Percentiles rank a stretch among this genome's conserved stretches.
Evolutionary conservation across 2,329 filamentous ascomycete genomes (phyloP).

Genomic region (Alternaria viburni): DNA sequence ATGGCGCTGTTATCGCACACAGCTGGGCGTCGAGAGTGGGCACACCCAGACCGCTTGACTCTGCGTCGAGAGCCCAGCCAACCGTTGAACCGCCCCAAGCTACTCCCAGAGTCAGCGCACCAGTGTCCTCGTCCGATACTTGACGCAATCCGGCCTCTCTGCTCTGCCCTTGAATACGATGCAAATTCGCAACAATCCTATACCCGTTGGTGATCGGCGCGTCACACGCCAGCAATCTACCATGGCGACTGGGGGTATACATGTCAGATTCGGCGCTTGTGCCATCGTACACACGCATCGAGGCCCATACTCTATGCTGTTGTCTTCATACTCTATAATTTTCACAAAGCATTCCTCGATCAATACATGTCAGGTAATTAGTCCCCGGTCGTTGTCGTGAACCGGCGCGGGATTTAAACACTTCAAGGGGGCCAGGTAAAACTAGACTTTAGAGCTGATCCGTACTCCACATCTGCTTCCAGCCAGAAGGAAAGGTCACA

Average conservation of each 20-base stretch:
- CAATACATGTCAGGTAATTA: not conserved
- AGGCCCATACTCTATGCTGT: not conserved
- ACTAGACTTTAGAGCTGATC: not conserved
- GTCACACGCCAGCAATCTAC: slow-evolving; percentile 6
- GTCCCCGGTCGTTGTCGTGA: not conserved
- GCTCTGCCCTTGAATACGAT: not conserved
- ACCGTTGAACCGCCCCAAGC: slow-evolving; percentile 11
- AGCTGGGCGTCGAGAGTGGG: slow-evolving; percentile 16
- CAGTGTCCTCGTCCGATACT: not conserved
- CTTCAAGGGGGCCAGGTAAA: not conserved
- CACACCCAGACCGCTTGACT: slow-evolving; percentile 26
- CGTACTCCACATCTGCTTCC: not conserved
- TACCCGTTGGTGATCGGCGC: not conserved
- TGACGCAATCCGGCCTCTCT: not conserved
- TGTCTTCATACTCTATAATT: not conserved
- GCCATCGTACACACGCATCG: not conserved
- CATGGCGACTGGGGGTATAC: not conserved
- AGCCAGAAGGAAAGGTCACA: not conserved
- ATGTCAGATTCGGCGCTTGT: not conserved
- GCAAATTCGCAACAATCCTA: not conserved
- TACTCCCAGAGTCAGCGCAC: slow-evolving; percentile 7
- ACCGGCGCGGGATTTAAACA: not conserved
- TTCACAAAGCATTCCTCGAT: not conserved
- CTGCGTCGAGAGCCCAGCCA: slow-evolving; percentile 20
- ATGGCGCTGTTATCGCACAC: slow-evolving; percentile 2